phyloP scores from a whole-genome alignment of 768 basidiomycete species.

The Sarcodon aspratus region DNA sequence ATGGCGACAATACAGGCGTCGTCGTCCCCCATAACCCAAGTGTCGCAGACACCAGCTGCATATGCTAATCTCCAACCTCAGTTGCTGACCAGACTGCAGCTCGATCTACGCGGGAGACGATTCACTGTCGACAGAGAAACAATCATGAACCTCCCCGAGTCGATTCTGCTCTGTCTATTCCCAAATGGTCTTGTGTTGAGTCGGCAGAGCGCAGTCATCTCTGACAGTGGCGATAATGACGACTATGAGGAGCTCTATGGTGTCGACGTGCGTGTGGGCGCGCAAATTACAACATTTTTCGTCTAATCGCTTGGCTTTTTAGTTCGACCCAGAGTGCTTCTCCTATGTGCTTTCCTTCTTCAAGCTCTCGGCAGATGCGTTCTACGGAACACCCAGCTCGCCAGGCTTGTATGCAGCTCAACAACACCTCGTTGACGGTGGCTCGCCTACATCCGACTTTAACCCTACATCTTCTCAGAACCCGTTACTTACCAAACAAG shows the following conservation, averaged over 20 bases:
- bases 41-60: constrained; percentile 50
- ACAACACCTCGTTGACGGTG: constrained; percentile 68
- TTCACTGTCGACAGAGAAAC: constrained; percentile 96
- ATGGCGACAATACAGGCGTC: constrained; percentile 24
- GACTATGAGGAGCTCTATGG: constrained; percentile 90
- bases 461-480: constrained; percentile 67
- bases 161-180: constrained; percentile 90
- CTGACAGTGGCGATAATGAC: constrained; percentile 62
- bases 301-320: constrained; percentile 5
- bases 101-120: constrained; percentile 85
- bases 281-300: constrained; percentile 5
- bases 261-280: constrained; percentile 71
- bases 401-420: constrained; percentile 74
- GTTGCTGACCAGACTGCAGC: constrained; percentile 76
- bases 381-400: constrained; percentile 74
- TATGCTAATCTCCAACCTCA: constrained; percentile 66
- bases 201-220: constrained; percentile 67
- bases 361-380: constrained; percentile 72
- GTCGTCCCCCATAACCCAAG: constrained; percentile 46
- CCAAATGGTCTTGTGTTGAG: constrained; percentile 94
- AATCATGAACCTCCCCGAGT: constrained; percentile 97
- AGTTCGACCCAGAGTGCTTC: constrained; percentile 99
- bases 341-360: constrained; percentile 91
- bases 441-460: constrained; percentile 44
- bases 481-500: constrained; percentile 89